Base-by-base conservation (phyloP, 148 eudicot genomes). In the Camellia japonica region DNA sequence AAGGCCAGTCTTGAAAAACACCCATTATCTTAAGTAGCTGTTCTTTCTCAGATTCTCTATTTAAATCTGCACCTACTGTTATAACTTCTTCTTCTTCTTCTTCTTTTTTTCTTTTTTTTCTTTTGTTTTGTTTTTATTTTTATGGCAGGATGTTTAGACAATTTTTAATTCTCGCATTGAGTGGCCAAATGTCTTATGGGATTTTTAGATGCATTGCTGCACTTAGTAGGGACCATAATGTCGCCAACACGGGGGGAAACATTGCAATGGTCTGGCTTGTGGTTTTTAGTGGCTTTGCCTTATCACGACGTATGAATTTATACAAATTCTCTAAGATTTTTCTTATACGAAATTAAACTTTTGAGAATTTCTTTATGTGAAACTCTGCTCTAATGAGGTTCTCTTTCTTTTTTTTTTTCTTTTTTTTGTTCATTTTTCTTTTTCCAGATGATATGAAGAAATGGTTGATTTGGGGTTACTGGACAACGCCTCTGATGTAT, bases 271-370 rank as follows among this genome's bases (percentile, higher is more conserved):
- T 64, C 68, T 64, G 41, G 68, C 41, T 64, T 64, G 20, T 64
- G 68, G 68, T 64, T 64, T 64, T 64, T 64, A 64, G 42, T 30
- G 68, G 68, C 68, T 64, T 64, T 64, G 68, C 42, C 68, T 64
- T 64, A 14, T 64, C 68, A 23, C 68, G 42, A 14, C 42, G 68
- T 64, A 64, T 23, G 68, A 64, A 64, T 20, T 64, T 3, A 7
- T 18, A 5, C 2, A 60, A 14, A 56, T 56, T 56, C 16, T 7
- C 23, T 5, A 4, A 16, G 3, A 3, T 5, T 64, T 61, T 64
- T 64, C 42, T 64, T 64, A 20, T 20, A 64, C 23, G 42, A 64
- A 64, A 64, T 64, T 64, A 64, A 7, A 18, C 64, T 60, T 60
- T 60, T 15, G 64, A 16, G 64, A 3, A 60, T 60, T 15, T 16